Conservation (phyloP, 2,329 filamentous ascomycete genomes). For the Fusarium subtropicale region DNA sequence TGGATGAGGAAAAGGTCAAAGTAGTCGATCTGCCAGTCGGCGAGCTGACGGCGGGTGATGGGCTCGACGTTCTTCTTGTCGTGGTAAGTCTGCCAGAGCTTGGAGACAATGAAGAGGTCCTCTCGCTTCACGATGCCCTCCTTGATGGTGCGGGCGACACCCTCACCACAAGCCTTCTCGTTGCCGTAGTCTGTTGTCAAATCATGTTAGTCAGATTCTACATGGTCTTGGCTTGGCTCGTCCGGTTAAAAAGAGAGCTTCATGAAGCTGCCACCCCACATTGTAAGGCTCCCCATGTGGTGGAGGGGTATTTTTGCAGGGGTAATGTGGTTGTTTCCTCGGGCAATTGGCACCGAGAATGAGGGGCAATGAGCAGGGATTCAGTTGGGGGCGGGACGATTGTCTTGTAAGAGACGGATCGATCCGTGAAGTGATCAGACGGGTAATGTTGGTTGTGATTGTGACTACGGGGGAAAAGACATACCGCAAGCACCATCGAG, state of each 20-base stretch:
- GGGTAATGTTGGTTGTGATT: conserved; percentile 9
- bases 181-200: conserved; percentile 80
- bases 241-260: conserved; percentile 18
- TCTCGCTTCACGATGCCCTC: conserved; percentile 84
- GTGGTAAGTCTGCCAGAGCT: conserved; percentile 95
- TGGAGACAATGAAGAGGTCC: conserved; percentile 92
- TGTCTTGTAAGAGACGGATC: conserved; percentile 16
- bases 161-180: conserved; percentile 81
- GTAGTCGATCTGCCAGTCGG: conserved; percentile 87
- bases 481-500: conserved; percentile 71
- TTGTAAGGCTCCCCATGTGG: conserved; percentile 27
- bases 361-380: conserved; percentile 25
- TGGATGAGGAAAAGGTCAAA: conserved; percentile 92
- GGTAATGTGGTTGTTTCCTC: conserved; percentile 44
- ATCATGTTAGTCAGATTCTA: conserved; percentile 13
- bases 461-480: conserved; percentile 45
- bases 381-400: conserved; percentile 26
- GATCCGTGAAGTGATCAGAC: conserved; percentile 1
- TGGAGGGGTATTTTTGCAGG: conserved; percentile 43
- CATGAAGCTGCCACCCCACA: conserved; percentile 35
- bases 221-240: neutral
- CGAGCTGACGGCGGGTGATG: conserved; percentile 80
- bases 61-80: conserved; percentile 80
- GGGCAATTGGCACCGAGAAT: conserved; percentile 40
- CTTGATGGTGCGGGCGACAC: conserved; percentile 81